Evolutionary conservation across 306 rosid genomes (phyloP).

Genomic region (Benincasa hispida): DNA sequence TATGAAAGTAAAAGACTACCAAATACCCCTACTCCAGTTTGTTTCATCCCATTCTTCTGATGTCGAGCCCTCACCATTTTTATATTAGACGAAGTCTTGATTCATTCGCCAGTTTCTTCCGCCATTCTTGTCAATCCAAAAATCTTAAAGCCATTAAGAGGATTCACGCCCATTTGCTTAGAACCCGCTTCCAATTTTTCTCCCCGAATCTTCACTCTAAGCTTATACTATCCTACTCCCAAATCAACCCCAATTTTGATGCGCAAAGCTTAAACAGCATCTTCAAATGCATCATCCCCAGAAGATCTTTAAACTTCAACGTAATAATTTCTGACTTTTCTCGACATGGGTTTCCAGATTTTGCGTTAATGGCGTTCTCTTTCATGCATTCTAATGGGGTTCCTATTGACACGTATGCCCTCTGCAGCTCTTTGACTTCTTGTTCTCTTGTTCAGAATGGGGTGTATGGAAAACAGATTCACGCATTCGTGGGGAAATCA

Average conservation of each 20-base stretch:
- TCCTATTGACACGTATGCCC: constrained; percentile 49
- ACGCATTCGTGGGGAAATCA: constrained; percentile 35
- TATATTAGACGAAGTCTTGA: constrained; percentile 22
- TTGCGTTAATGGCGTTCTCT: constrained; percentile 36
- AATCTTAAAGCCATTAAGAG: constrained; percentile 31
- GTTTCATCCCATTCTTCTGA: neutral
- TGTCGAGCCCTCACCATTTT: neutral
- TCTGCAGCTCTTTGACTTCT: constrained; percentile 53
- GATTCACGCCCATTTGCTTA: constrained; percentile 45
- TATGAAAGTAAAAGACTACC: neutral
- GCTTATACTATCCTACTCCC: constrained; percentile 30
- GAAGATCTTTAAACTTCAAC: constrained; percentile 36
- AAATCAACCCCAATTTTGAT: constrained; percentile 14
- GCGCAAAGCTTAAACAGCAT: constrained; percentile 17
- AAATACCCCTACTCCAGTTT: neutral
- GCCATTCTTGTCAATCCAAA: constrained; percentile 18
- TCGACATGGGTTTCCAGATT: constrained; percentile 32
- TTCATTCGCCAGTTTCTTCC: constrained; percentile 23
- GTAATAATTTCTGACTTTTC: constrained; percentile 29
- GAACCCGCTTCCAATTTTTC: constrained; percentile 27
- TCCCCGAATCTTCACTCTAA: constrained; percentile 28
- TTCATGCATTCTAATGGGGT: constrained; percentile 47
- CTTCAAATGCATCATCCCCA: constrained; percentile 45
- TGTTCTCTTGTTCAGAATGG: constrained; percentile 26
- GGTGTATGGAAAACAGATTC: constrained; percentile 37